These are phyloP conservation scores for Brassica carinata DNA, from an alignment of 345 rosid genomes.

Conservation along the genomic window DNA sequence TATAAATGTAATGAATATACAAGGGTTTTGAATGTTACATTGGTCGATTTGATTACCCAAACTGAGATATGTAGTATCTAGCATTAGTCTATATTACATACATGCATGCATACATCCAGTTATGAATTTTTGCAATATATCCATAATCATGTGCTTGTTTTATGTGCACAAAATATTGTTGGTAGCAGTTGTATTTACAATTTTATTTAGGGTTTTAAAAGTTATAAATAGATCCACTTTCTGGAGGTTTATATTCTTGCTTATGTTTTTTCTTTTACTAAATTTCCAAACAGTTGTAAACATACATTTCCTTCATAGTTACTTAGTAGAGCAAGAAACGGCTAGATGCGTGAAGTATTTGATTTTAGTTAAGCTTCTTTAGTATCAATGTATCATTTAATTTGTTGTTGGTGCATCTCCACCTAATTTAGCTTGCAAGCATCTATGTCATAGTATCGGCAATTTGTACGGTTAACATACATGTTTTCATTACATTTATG, in stretches of 20 bases:
- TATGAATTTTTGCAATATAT: not conserved
- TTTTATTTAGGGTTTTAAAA: not conserved
- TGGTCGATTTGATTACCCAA: not conserved
- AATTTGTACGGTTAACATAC: not conserved
- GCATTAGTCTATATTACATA: not conserved
- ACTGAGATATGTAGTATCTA: not conserved
- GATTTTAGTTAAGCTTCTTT: not conserved
- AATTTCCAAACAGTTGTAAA: not conserved
- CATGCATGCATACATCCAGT: not conserved
- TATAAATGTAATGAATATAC: not conserved
- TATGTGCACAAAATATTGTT: not conserved
- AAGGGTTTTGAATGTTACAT: not conserved
- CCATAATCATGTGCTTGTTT: not conserved
- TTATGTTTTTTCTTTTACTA: not conserved
- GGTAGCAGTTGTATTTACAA: not conserved
- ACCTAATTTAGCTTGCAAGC: slow-evolving; percentile 29
- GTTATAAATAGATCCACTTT: not conserved
- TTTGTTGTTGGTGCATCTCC: slow-evolving; percentile 25
- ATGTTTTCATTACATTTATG: not conserved
- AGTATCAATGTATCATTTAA: slow-evolving; percentile 5
- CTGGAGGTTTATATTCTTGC: not conserved
- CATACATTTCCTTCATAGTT: not conserved
- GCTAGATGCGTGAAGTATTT: not conserved
- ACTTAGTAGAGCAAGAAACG: slow-evolving; percentile 8
- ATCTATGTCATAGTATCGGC: slow-evolving; percentile 23